phyloP scores from a whole-genome alignment of 1,139 yeast genomes.

The Kurtzmaniella quercitrusa region DNA sequence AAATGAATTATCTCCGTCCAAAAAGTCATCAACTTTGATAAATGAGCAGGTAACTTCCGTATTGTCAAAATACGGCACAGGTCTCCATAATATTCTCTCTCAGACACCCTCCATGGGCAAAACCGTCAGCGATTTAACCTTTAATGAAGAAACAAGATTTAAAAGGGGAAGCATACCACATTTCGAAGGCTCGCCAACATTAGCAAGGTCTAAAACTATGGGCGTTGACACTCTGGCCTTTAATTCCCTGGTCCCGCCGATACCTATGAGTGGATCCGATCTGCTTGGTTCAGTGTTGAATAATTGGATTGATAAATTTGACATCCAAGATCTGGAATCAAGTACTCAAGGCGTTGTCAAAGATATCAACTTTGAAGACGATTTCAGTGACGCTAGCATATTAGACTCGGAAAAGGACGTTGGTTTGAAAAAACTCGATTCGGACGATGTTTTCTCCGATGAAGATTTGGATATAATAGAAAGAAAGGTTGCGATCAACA shows the following conservation, averaged over 20 bases:
- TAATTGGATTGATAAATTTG: slow-evolving; percentile 34
- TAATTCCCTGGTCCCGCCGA: not conserved
- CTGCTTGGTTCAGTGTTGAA: slow-evolving; percentile 14
- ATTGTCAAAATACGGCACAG: slow-evolving; percentile 36
- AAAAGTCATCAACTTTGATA: slow-evolving; percentile 14
- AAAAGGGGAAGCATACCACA: slow-evolving; percentile 2
- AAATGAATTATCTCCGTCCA: slow-evolving; percentile 10
- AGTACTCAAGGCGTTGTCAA: slow-evolving; percentile 6
- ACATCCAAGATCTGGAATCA: slow-evolving; percentile 9
- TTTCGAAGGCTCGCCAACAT: slow-evolving; percentile 14
- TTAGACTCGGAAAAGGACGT: slow-evolving; percentile 3
- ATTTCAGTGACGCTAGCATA: slow-evolving; percentile 13
- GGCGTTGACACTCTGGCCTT: slow-evolving; percentile 17
- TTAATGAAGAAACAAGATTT: slow-evolving; percentile 9
- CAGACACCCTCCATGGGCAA: slow-evolving; percentile 22
- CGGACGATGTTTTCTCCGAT: slow-evolving; percentile 29
- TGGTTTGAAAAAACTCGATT: slow-evolving; percentile 6
- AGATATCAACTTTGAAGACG: slow-evolving; percentile 15
- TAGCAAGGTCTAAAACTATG: slow-evolving; percentile 27
- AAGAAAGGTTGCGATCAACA: not conserved
- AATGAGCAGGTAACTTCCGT: slow-evolving; percentile 35
- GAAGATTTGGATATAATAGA: slow-evolving; percentile 7
- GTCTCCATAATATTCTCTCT: slow-evolving; percentile 21
- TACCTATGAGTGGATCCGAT: not conserved
- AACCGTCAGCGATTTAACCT: slow-evolving; percentile 25